phyloP scores from a whole-genome alignment of 192 early-diverging fungal genomes.

The Anaeromyces robustus region DNA sequence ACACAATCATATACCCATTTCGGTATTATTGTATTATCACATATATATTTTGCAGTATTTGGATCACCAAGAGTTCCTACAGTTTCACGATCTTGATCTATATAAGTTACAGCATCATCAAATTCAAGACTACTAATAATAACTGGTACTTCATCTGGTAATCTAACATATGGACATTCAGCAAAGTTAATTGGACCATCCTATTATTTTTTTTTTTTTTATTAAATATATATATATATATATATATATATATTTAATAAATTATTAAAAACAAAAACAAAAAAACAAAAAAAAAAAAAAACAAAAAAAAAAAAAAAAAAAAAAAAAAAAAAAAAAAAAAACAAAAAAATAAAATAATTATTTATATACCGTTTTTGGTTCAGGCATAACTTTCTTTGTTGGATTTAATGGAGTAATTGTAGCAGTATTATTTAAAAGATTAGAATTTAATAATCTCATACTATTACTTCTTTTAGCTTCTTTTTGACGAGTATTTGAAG shows the following conservation, averaged over 20 bases:
- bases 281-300: too few relatives aligned
- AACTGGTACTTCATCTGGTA: conserved; percentile 52
- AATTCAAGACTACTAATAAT: conserved; percentile 58
- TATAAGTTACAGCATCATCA: conserved; percentile 46
- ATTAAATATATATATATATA: too few relatives aligned
- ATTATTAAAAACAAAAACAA: too few relatives aligned
- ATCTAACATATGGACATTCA: conserved; percentile 42
- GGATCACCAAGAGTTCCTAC: conserved; percentile 30
- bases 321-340: too few relatives aligned
- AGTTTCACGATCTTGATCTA: conserved; percentile 57
- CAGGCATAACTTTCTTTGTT: background rate
- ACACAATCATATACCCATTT: conserved; percentile 75
- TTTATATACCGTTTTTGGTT: background rate
- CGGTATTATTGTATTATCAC: conserved; percentile 24
- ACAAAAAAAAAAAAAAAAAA: too few relatives aligned
- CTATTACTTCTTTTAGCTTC: background rate
- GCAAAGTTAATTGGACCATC: conserved; percentile 14
- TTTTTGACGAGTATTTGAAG: background rate
- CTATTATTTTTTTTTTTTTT: background rate
- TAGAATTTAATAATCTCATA: background rate
- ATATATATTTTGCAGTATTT: conserved; percentile 7
- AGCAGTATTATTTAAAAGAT: background rate
- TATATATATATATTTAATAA: too few relatives aligned
- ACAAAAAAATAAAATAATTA: background rate
- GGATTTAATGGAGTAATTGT: background rate